phyloP scores from a whole-genome alignment of 208 protist genomes.

The Trypanosoma cruzi region DNA sequence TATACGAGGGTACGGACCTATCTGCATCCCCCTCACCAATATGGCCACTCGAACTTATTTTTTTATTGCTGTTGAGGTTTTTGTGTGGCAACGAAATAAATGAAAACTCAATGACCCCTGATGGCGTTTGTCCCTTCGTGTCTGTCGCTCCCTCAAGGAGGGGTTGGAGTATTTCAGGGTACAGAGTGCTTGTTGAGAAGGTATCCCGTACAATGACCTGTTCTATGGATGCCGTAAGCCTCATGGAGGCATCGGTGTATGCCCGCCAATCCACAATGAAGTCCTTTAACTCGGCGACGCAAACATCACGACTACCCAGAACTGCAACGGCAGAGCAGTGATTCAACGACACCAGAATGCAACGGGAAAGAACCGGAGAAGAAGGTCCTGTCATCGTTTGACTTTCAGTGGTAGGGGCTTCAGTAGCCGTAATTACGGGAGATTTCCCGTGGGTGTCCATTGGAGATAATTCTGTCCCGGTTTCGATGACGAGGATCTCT shows the following conservation, averaged over 20 bases:
- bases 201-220: conserved; percentile 57
- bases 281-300: conserved; percentile 34
- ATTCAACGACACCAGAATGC: conserved; percentile 13
- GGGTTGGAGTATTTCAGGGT: conserved; percentile 50
- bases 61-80: conserved; percentile 3
- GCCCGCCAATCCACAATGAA: conserved; percentile 30
- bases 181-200: conserved; percentile 35
- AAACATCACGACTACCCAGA: conserved; percentile 45
- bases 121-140: background rate
- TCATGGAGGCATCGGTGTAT: conserved; percentile 43
- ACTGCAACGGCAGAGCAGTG: conserved; percentile 28
- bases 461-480: background rate
- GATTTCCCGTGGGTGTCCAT: too few species aligned
- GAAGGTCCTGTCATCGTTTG: background rate
- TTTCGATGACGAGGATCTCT: background rate
- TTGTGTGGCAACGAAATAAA: conserved; percentile 1
- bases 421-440: too few species aligned
- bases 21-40: background rate
- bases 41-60: background rate
- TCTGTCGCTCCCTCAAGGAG: conserved; percentile 2
- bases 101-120: conserved; percentile 22
- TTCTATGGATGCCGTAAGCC: conserved; percentile 41
- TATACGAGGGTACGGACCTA: conserved; percentile 31
- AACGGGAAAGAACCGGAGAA: background rate
- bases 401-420: too few species aligned